A percentile compares a stretch with the other conserved stretches of the same genome.
Conservation (phyloP, 2,329 filamentous ascomycete genomes). For the Clonostachys sp. region DNA sequence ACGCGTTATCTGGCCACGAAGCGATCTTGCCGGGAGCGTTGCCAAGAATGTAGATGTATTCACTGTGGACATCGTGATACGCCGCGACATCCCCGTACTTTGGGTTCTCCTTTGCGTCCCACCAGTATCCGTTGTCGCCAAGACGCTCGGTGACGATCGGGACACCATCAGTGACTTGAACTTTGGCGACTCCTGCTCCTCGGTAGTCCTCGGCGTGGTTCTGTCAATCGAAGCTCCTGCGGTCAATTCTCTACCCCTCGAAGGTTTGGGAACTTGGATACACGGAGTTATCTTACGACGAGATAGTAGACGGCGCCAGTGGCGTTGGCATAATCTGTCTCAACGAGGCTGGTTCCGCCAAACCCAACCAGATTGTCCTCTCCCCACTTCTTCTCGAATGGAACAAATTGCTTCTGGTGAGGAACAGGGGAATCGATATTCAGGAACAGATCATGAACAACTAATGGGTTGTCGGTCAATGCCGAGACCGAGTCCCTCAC, state of each 20-base stretch:
- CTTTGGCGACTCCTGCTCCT: constrained; percentile 27
- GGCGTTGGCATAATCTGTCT: constrained; percentile 16
- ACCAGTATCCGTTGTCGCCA: constrained; percentile 26
- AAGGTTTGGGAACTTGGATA: background rate
- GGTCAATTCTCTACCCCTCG: background rate
- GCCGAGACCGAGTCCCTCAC: constrained; percentile 28
- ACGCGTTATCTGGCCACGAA: constrained; percentile 14
- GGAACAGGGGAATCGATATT: constrained; percentile 17
- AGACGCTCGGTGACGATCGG: constrained; percentile 26
- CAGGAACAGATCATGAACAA: constrained; percentile 26
- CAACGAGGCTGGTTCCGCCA: constrained; percentile 31
- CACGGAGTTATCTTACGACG: constrained; percentile 15
- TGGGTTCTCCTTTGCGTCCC: constrained; percentile 18
- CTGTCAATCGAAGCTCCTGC: constrained; percentile 6
- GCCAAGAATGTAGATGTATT: constrained; percentile 30
- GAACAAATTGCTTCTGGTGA: constrained; percentile 28
- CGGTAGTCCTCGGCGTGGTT: constrained; percentile 23
- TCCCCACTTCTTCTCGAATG: constrained; percentile 25
- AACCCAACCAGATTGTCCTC: constrained; percentile 27
- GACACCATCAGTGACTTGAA: constrained; percentile 21
- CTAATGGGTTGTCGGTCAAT: constrained; percentile 24
- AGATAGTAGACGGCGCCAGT: constrained; percentile 28
- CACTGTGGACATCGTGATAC: constrained; percentile 27
- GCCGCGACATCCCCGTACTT: constrained; percentile 30
- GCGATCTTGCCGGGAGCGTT: constrained; percentile 22